Evolutionary conservation across 2,329 filamentous ascomycete species (phyloP).

Genomic region (Fusarium torreyae): DNA sequence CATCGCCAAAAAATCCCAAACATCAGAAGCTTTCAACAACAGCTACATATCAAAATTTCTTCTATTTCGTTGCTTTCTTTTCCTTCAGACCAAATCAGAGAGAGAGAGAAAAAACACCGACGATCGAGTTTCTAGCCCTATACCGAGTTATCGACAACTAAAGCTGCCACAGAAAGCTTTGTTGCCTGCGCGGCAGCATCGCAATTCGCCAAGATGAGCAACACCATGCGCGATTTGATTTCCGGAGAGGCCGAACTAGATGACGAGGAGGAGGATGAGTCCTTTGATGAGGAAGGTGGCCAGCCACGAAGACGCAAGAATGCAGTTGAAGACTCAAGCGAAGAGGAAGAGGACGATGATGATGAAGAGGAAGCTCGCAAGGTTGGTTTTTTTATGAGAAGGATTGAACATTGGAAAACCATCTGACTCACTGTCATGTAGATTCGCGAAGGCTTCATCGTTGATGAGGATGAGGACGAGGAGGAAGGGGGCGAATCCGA

Average conservation of each 20-base stretch:
- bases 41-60: constrained; percentile 23
- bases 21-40: constrained; percentile 33
- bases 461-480: constrained; percentile 89
- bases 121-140: constrained; percentile 6
- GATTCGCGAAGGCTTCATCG: constrained; percentile 96
- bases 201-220: constrained; percentile 68
- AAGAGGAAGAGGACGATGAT: constrained; percentile 93
- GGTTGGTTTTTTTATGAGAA: constrained; percentile 62
- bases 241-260: constrained; percentile 89
- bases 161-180: constrained; percentile 40
- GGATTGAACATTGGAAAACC: constrained; percentile 6
- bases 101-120: not conserved
- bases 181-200: constrained; percentile 49
- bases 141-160: constrained; percentile 24
- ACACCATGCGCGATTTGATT: constrained; percentile 81
- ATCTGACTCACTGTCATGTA: constrained; percentile 56
- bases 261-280: constrained; percentile 87
- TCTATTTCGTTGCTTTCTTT: constrained; percentile 26
- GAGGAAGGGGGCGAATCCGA: constrained; percentile 75
- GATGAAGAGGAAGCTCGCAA: constrained; percentile 87
- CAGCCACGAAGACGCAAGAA: constrained; percentile 64
- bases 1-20: constrained; percentile 49
- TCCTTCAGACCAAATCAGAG: constrained; percentile 5
- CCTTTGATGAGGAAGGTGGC: constrained; percentile 82
- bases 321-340: constrained; percentile 84